Evolutionary conservation across 1,284 basidiomycete genomes (phyloP), one percentile per base, ranked within the genome.

Genomic region (Kalmanozyma brasiliensis): DNA sequence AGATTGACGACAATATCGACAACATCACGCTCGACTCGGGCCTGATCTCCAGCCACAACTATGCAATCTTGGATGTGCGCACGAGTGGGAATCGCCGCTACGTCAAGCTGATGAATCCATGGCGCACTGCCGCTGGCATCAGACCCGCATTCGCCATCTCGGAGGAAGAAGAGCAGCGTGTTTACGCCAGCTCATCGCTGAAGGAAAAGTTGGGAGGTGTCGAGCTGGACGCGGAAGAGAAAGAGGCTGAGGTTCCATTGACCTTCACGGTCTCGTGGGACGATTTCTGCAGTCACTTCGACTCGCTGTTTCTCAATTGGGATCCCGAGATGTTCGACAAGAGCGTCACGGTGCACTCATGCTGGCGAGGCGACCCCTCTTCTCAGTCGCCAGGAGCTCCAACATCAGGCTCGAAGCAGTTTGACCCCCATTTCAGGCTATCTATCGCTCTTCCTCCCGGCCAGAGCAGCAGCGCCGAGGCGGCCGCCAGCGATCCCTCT

Each of bases 241-340:
- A 37, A 34, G 26, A 26, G 35, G 32, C 47, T 1, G 23, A n/a
- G 3, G 20, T 7, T 8, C 47, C 51, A 29, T 30, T 41, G 9
- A 57, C 49, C 17, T 66, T 70, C 16, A 46, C 45, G 3, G 38
- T 86, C 61, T 79, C 82, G 0, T 96, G 93, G 93, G 87, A 90
- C 24, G 86, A 89, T 26, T 85, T 90, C 6, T 87, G 92, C 55
- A 84, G 86, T 14, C 83, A 87, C 0, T 96, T 97, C 70, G 89
- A 93, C 49, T 88, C 91, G 1, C 83, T 96, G 35, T 93, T 93
- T 80, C 81, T 92, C 34, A 97, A 91, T 78, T 97, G 94, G 94
- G 86, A 94, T 79, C 91, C 93, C 0, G 72, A 60, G 0, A 84
- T 88, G 8, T 90, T 91, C 80, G 78, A 84, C 1, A 82, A 86